Conservation (phyloP, 345 rosid genomes). For the Populus ilicifolia region DNA sequence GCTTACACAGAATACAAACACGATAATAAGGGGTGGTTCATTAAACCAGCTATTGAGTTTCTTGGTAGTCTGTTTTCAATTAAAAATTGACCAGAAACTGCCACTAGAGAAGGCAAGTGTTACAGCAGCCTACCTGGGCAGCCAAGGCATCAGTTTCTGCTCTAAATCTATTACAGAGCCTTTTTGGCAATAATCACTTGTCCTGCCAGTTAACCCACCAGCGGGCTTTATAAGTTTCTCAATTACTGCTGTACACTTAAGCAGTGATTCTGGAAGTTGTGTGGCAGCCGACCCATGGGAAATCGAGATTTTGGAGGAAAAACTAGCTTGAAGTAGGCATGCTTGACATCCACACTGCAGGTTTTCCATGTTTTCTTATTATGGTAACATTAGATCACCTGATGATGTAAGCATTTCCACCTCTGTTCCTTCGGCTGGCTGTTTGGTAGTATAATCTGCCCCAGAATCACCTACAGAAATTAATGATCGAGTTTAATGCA, state of each 20-base stretch:
- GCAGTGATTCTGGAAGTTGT: slow-evolving; percentile 19
- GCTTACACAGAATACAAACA: slow-evolving; percentile 29
- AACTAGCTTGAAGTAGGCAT: slow-evolving; percentile 13
- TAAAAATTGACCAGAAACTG: slow-evolving; percentile 56
- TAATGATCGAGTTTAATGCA: slow-evolving; percentile 7
- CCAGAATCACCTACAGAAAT: slow-evolving; percentile 50
- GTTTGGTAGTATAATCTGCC: slow-evolving; percentile 36
- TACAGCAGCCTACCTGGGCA: slow-evolving; percentile 96
- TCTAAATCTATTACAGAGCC: slow-evolving; percentile 41
- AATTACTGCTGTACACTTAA: slow-evolving; percentile 36
- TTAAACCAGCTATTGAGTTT: slow-evolving; percentile 24
- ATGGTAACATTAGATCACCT: slow-evolving; percentile 75
- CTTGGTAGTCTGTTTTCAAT: slow-evolving; percentile 17
- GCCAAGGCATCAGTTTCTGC: slow-evolving; percentile 45
- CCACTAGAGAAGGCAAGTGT: slow-evolving; percentile 87
- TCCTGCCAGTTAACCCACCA: slow-evolving; percentile 27
- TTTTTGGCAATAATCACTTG: slow-evolving; percentile 23
- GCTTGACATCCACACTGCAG: slow-evolving; percentile 10
- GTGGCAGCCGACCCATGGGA: slow-evolving; percentile 20
- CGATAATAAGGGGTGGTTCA: slow-evolving; percentile 14
- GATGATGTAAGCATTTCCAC: slow-evolving; percentile 54
- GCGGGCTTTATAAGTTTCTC: slow-evolving; percentile 19
- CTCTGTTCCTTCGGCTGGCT: slow-evolving; percentile 46
- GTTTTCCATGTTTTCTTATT: slow-evolving; percentile 18
- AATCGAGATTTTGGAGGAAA: slow-evolving; percentile 20